phyloP scores from a whole-genome alignment of 148 eudicot genomes.

The Cornus florida region DNA sequence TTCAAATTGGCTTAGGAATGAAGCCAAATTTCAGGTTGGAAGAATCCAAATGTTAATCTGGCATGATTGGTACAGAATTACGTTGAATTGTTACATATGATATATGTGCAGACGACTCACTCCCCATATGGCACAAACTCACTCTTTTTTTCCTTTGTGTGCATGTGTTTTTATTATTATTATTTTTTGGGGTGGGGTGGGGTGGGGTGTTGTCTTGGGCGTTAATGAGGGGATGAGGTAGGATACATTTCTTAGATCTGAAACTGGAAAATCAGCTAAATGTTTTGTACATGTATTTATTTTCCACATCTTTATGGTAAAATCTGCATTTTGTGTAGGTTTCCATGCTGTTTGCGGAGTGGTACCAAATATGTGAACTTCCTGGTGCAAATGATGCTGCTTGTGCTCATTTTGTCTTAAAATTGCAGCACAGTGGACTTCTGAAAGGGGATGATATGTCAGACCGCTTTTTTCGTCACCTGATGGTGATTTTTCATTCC shows the following conservation, averaged over 20 bases:
- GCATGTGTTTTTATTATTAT: too few species aligned
- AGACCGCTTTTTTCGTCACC: slow-evolving; percentile 75
- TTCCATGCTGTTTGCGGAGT: slow-evolving; percentile 65
- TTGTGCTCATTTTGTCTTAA: slow-evolving; percentile 49
- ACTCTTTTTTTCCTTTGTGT: too few species aligned
- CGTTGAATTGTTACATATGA: too few species aligned
- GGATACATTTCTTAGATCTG: not conserved
- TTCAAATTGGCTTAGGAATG: too few species aligned
- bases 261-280: not conserved
- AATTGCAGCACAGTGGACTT: slow-evolving; percentile 71
- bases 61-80: too few species aligned
- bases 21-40: too few species aligned
- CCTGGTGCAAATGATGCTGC: slow-evolving; percentile 70
- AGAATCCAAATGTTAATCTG: too few species aligned
- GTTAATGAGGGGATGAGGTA: too few species aligned
- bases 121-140: too few species aligned
- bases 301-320: not conserved
- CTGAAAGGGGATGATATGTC: slow-evolving; percentile 84
- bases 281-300: not conserved
- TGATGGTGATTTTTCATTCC: slow-evolving; percentile 47
- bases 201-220: too few species aligned
- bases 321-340: slow-evolving; percentile 47
- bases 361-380: slow-evolving; percentile 75
- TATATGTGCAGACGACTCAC: too few species aligned
- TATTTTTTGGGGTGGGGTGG: not conserved